These are phyloP conservation scores for Mycocentrospora acerina DNA, from an alignment of 2,329 filamentous ascomycete species.

Conservation along the genomic window DNA sequence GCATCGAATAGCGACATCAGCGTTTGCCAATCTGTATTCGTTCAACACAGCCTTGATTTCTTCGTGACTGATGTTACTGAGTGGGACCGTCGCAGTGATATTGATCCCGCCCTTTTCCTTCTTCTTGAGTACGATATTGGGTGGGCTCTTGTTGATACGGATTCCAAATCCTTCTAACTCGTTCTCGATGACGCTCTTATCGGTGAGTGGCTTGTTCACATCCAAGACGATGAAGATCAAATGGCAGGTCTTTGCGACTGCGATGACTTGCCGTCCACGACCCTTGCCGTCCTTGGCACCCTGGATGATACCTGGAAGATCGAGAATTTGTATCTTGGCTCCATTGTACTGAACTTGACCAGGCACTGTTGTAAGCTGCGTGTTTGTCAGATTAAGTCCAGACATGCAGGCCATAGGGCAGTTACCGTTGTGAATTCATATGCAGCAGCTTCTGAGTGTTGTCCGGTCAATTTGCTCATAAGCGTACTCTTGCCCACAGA, in stretches of 20 bases:
- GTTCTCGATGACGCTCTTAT: constrained; percentile 92
- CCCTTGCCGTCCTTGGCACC: constrained; percentile 98
- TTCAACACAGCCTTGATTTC: constrained; percentile 98
- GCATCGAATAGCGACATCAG: constrained; percentile 95
- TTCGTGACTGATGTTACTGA: constrained; percentile 90
- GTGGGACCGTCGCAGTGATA: constrained; percentile 89
- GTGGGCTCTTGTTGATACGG: constrained; percentile 93
- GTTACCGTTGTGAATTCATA: constrained; percentile 90
- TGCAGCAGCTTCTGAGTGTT: constrained; percentile 94
- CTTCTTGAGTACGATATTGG: constrained; percentile 99
- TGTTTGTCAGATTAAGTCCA: constrained; percentile 10
- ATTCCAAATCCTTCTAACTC: constrained; percentile 98
- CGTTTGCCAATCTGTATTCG: constrained; percentile 95
- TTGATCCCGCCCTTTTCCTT: constrained; percentile 98
- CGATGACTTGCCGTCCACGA: constrained; percentile 96
- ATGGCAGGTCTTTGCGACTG: constrained; percentile 97
- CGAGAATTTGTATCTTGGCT: constrained; percentile 96
- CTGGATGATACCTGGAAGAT: constrained; percentile 97
- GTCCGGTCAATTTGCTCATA: constrained; percentile 91
- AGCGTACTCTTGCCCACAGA: constrained; percentile 98
- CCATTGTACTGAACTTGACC: constrained; percentile 96
- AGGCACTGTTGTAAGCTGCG: constrained; percentile 81
- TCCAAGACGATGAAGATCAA: constrained; percentile 98
- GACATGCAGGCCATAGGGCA: neutral
- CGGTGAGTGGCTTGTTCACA: constrained; percentile 96